Evolutionary conservation across 352 stramenopile species (phyloP).

Genomic region (Pythium aquatile): DNA sequence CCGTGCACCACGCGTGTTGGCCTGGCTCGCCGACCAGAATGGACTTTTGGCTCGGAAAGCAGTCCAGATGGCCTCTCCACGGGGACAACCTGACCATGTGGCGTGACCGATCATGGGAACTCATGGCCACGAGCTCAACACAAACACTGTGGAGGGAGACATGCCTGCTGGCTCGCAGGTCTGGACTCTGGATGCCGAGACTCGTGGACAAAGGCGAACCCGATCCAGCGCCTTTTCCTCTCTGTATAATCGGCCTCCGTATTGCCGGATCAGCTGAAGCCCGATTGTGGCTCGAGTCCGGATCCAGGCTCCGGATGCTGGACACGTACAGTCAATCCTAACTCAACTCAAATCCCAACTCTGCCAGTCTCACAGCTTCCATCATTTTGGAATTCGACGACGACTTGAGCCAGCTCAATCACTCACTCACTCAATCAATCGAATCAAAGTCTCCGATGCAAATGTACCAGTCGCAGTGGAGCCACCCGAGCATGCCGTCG

Average conservation of each 20-base stretch:
- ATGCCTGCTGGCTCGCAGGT: slow-evolving; percentile 16
- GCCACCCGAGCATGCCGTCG: slow-evolving; percentile 17
- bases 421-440: background rate
- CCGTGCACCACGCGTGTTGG: slow-evolving; percentile 2
- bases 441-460: slow-evolving; percentile 6
- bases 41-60: slow-evolving; percentile 3
- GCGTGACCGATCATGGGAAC: slow-evolving; percentile 11
- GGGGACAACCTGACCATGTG: slow-evolving; percentile 6
- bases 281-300: background rate
- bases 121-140: slow-evolving; percentile 19
- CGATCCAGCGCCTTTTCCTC: background rate
- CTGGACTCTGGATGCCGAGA: background rate
- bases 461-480: slow-evolving; percentile 24
- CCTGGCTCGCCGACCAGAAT: slow-evolving; percentile 6
- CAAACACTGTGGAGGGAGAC: background rate
- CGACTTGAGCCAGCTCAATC: background rate
- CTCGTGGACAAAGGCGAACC: slow-evolving; percentile 11
- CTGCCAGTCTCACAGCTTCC: background rate
- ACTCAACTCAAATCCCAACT: background rate
- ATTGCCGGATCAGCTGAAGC: slow-evolving; percentile 1
- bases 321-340: background rate
- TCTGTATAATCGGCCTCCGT: slow-evolving; percentile 14
- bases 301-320: background rate
- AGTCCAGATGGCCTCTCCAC: slow-evolving; percentile 4
- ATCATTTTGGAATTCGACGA: slow-evolving; percentile 13